Evolutionary conservation across 805 yeast genomes (phyloP).

Genomic region (Metschnikowia dekortorum): DNA sequence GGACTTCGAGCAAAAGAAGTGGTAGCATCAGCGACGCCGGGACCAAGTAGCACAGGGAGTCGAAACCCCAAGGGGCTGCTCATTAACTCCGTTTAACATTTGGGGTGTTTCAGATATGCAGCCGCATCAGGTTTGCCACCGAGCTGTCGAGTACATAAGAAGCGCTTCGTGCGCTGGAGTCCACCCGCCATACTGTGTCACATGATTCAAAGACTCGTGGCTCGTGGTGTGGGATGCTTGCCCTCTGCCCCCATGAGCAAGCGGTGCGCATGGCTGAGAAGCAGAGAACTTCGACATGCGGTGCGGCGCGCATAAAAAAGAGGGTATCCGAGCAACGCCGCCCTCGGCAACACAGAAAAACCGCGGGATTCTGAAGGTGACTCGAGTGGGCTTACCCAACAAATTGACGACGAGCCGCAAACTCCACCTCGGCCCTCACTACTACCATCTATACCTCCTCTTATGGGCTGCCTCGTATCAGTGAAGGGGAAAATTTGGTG

Average conservation of each 20-base stretch:
- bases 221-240: neutral
- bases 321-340: neutral
- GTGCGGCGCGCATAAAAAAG: neutral
- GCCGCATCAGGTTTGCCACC: conserved; percentile 3
- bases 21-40: too few relatives aligned
- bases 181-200: neutral
- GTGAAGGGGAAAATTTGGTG: neutral
- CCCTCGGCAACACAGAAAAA: neutral
- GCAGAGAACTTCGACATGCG: neutral
- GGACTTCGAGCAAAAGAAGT: too few relatives aligned
- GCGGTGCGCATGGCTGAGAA: conserved; percentile 3
- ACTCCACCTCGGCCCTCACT: too few relatives aligned
- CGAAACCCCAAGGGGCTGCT: neutral
- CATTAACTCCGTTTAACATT: neutral
- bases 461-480: too few relatives aligned
- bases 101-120: conserved; percentile 1
- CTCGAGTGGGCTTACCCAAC: too few relatives aligned
- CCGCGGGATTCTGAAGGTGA: neutral
- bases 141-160: neutral
- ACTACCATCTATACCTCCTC: neutral
- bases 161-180: neutral
- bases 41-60: too few relatives aligned
- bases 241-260: neutral
- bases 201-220: neutral
- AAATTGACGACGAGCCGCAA: too few relatives aligned